Evolutionary conservation across 495 filamentous ascomycete species (phyloP).

Genomic region (Mycothermus thermophilus): DNA sequence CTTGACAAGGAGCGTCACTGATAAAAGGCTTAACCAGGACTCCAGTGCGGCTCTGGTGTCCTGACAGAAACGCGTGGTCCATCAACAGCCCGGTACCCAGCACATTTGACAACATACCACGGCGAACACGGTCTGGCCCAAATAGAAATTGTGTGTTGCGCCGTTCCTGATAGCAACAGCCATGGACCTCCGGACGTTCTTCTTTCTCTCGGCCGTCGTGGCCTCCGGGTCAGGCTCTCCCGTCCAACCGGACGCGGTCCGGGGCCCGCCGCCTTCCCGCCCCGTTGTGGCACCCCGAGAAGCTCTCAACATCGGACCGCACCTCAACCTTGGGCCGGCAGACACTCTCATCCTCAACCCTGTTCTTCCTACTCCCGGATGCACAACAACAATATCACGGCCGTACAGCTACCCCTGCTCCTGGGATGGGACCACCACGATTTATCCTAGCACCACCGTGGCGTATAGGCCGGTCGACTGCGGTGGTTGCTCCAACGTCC

Average conservation of each 20-base stretch:
- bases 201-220: conserved; percentile 8
- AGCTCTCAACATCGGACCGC: not conserved
- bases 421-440: conserved; percentile 17
- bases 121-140: no score
- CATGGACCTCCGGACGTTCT: conserved; percentile 9
- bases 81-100: conserved; percentile 11
- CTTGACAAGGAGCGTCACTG: no score
- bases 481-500: conserved; percentile 17
- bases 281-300: no score
- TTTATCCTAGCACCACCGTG: conserved; percentile 18
- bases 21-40: no score
- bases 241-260: no score
- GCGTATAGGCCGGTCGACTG: conserved; percentile 15
- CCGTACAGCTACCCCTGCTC: conserved; percentile 8
- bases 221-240: conserved; percentile 8
- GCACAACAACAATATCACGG: conserved; percentile 16
- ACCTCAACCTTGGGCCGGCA: not conserved
- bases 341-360: conserved; percentile 1
- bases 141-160: no score
- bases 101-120: no score
- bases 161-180: no score
- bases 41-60: not conserved
- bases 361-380: conserved; percentile 5
- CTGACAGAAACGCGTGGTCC: conserved; percentile 7
- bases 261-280: no score